Base-by-base conservation (phyloP, 192 early-diverging fungal genomes). In the Coemansia biformis region DNA sequence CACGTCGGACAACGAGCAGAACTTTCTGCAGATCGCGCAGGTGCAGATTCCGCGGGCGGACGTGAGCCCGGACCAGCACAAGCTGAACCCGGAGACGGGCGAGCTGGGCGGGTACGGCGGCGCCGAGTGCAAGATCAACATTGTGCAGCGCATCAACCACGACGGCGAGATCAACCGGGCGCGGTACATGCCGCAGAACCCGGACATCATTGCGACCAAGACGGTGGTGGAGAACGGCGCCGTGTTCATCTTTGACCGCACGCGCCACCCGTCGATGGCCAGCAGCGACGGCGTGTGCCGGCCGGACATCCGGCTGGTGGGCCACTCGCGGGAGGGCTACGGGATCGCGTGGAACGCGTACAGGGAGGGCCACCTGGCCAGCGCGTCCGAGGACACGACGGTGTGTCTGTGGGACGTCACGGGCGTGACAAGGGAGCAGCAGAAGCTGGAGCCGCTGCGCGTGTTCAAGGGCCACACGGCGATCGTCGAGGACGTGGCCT, bases 111-210 rank as follows among this genome's bases (percentile, higher is more conserved):
- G 85, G 8, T 89, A 87, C 55, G 86, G 88, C 45, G 85, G 82
- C 19, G 78, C 85, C 9, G 86, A 90, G 59, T 87, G 82, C 75
- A 86, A 87, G 59, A 89, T 96, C 47, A 89, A 83, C 35, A 80
- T 89, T 22, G 75, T 76, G 46, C 96, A 99, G 75, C 85, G 84
- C 24, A 99, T 99, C 66, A 85, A 86, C 51, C 96, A 99, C 50
- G 92, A 96, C 32, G 92, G 92, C 44, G 96, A 99, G 73, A 90
- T 96, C 42, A 99, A 99, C 76, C 68, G 95, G 46, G 93, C 91
- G n/a, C 82, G 96, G 35, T 99, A 99, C 64, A 94, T 96, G 88
- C 90, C 89, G 33, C 82, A 87, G 58, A 92, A 99, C 56, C 87
- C 90, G 8, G 85, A 96, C 58, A 87, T 99, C 36, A 93, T 99